Percentiles rank a stretch among this genome's conserved stretches.
These are phyloP conservation scores for Globisporangium paroecandrum DNA, from an alignment of 352 stramenopile genomes.

Conservation along the genomic window DNA sequence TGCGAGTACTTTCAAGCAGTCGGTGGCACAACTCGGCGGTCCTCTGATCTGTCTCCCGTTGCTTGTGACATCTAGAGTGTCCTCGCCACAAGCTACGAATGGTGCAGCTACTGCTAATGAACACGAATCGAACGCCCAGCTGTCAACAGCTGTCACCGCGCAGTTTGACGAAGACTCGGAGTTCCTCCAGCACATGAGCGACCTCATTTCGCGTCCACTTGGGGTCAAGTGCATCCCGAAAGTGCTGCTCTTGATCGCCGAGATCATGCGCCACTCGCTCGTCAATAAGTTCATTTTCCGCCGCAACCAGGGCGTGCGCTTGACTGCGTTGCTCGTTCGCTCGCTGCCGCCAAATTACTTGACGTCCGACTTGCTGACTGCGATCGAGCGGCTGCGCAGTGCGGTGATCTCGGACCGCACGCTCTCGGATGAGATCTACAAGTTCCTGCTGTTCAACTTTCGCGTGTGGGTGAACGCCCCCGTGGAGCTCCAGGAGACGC, in stretches of 20 bases:
- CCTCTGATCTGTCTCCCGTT: slow-evolving; percentile 64
- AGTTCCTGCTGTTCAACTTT: slow-evolving; percentile 85
- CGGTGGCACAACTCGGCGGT: slow-evolving; percentile 58
- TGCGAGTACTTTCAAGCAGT: slow-evolving; percentile 70
- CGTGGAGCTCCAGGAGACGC: slow-evolving; percentile 56
- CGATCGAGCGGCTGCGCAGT: slow-evolving; percentile 69
- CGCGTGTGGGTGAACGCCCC: slow-evolving; percentile 79
- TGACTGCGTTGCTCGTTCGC: slow-evolving; percentile 65
- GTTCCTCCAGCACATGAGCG: slow-evolving; percentile 71
- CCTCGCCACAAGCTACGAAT: neutral
- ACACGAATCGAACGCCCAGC: neutral
- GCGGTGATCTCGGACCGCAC: slow-evolving; percentile 78
- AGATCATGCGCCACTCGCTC: slow-evolving; percentile 84
- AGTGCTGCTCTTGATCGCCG: slow-evolving; percentile 70
- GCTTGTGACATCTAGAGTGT: slow-evolving; percentile 33
- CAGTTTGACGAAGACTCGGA: slow-evolving; percentile 78
- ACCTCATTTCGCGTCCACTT: slow-evolving; percentile 70
- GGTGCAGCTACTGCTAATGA: neutral
- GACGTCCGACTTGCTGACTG: slow-evolving; percentile 57
- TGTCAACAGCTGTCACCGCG: slow-evolving; percentile 21
- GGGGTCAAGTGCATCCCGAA: slow-evolving; percentile 66
- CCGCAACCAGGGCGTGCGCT: slow-evolving; percentile 65
- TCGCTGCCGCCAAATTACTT: slow-evolving; percentile 68
- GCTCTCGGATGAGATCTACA: slow-evolving; percentile 78
- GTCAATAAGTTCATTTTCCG: slow-evolving; percentile 88